Base-by-base conservation (phyloP, 495 filamentous ascomycete species). In the Penicillium argentinense region DNA sequence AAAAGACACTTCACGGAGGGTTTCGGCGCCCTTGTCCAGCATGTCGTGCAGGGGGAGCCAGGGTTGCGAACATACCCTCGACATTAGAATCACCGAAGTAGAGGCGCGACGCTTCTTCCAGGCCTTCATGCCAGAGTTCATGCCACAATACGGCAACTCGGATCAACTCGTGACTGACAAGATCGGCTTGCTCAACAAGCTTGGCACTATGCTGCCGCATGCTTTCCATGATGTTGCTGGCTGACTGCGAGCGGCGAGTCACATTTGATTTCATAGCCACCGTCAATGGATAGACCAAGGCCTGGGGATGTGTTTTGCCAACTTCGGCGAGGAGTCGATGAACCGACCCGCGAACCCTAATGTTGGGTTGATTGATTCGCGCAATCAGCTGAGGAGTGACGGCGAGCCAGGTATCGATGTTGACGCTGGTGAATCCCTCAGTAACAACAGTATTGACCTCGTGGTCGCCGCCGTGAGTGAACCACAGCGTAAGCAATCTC, bases 251-350 rank as follows among this genome's bases (percentile, higher is more conserved):
- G 27, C 93, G 83, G 33, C 88, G 79, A 29, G 84, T 79, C 27
- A 81, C 73, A 56, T 89, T 86, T 3, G 93, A 97, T 64, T 99
- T 99, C 82, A 96, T 95, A 11, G 95, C 91, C 7, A 99, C 95
- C 0, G 95, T 97, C 53, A 99, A 78, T n/a, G 93, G 91, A 60
- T 97, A 99, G n/a, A 99, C 95, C 17, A 99, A 65, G n/a, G 93
- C 91, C 57, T 99, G 93, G 9, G 93, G 93, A 63, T 99, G 93
- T 9, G 88, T 83, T 49, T 90, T 85, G 32, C 93, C 95, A 41
- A 99, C 87, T 66, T 97, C 93, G 7, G 84, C 82, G 17, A 99
- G 76, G 4, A 99, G 73, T 39, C 90, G 86, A 66, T 97, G 93
- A 39, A 99, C 91, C 2, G 92, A 84, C 51, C 85, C 81, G 45